These are phyloP conservation scores for Cyclocybe aegerita DNA, from an alignment of 768 basidiomycete genomes.

Conservation along the genomic window DNA sequence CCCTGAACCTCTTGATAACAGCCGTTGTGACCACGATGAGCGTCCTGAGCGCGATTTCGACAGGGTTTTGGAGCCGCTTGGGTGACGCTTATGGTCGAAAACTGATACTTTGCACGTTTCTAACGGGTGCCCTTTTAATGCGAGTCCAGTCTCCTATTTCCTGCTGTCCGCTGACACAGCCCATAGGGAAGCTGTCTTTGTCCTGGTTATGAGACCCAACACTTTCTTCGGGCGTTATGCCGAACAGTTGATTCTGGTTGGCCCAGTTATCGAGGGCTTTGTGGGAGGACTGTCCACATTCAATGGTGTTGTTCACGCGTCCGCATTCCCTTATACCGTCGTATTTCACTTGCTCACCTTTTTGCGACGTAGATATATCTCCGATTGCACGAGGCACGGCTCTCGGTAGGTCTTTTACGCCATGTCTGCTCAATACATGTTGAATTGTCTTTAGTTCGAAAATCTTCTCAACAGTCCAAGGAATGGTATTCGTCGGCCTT, in stretches of 20 bases:
- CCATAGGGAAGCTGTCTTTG: conserved; percentile 72
- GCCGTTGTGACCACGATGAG: conserved; percentile 79
- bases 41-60: conserved; percentile 74
- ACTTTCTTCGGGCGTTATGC: conserved; percentile 49
- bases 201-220: conserved; percentile 70
- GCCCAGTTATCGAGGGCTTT: conserved; percentile 78
- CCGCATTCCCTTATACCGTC: conserved; percentile 38
- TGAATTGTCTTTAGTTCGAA: conserved; percentile 32
- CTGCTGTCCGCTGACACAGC: conserved; percentile 4
- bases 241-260: conserved; percentile 72
- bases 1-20: conserved; percentile 16
- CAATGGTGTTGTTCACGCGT: conserved; percentile 68
- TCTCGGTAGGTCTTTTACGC: conserved; percentile 33
- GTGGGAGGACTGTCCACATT: conserved; percentile 70
- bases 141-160: conserved; percentile 32
- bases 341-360: conserved; percentile 5
- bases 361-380: conserved; percentile 43
- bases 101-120: conserved; percentile 63
- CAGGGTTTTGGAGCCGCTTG: conserved; percentile 84
- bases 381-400: conserved; percentile 52
- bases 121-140: conserved; percentile 74
- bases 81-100: conserved; percentile 79
- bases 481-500: conserved; percentile 76
- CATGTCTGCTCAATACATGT: background rate
- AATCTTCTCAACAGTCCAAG: conserved; percentile 66